These are phyloP conservation scores for Nicotiana paniculata DNA, from an alignment of 257 asterid genomes.

Conservation along the genomic window DNA sequence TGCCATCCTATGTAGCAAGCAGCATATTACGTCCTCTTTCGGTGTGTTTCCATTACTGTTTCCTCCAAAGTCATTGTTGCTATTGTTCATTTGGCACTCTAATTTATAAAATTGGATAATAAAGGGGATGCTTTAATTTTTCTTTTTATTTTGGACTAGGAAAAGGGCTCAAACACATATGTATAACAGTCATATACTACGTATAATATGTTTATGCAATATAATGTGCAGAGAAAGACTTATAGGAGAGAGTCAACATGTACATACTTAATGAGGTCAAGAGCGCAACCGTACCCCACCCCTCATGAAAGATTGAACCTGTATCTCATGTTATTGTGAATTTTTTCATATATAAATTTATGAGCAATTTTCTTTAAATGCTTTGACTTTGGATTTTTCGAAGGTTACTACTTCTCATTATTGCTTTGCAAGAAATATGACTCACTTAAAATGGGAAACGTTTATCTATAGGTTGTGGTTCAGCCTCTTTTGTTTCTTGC, in stretches of 20 bases:
- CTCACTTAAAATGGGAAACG: background rate
- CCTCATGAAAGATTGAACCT: background rate
- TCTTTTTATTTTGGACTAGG: background rate
- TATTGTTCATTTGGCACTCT: background rate
- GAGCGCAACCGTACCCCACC: background rate
- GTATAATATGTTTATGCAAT: background rate
- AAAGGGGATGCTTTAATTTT: background rate
- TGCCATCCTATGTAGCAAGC: constrained; percentile 86
- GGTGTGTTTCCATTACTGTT: constrained; percentile 39
- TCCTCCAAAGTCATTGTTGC: background rate
- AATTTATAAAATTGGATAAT: background rate
- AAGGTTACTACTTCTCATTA: background rate
- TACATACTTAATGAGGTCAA: background rate
- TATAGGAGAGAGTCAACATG: background rate
- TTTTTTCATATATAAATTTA: background rate
- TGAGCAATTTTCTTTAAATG: background rate
- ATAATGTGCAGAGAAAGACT: background rate
- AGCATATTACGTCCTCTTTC: constrained; percentile 71
- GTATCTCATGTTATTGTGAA: background rate
- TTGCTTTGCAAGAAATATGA: background rate
- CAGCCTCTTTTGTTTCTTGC: background rate
- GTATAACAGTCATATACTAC: background rate
- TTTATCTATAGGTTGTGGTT: background rate
- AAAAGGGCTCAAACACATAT: background rate
- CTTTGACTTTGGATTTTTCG: background rate